Evolutionary conservation across 2,329 filamentous ascomycete species (phyloP).

Genomic region (Septoria petroselini): DNA sequence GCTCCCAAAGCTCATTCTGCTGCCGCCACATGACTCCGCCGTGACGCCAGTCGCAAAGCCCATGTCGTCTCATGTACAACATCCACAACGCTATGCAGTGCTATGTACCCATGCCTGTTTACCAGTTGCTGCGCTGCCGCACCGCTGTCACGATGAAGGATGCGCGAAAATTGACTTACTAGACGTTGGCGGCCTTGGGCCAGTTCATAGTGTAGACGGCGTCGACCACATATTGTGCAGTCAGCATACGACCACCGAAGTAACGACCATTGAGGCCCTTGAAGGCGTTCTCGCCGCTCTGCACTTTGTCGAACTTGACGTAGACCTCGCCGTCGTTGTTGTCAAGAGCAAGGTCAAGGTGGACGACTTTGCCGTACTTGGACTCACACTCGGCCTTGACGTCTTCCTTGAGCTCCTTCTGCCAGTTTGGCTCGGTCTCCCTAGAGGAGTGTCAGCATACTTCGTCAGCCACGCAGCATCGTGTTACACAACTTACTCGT

Average conservation of each 20-base stretch:
- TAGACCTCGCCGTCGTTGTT: constrained; percentile 96
- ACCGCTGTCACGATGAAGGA: background rate
- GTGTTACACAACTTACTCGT: constrained; percentile 65
- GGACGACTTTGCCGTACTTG: constrained; percentile 96
- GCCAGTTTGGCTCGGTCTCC: constrained; percentile 78
- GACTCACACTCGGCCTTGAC: constrained; percentile 87
- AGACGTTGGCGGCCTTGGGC: constrained; percentile 34
- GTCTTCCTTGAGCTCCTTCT: constrained; percentile 91
- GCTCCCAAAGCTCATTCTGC: too few species aligned
- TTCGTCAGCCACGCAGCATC: background rate
- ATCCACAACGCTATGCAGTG: background rate
- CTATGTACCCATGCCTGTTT: background rate
- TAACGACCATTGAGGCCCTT: constrained; percentile 95
- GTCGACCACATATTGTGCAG: constrained; percentile 92
- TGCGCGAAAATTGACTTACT: constrained; percentile 7
- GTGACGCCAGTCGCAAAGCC: too few species aligned
- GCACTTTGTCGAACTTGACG: constrained; percentile 94
- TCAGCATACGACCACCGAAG: constrained; percentile 90
- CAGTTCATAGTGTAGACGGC: constrained; percentile 73
- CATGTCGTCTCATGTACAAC: too few species aligned
- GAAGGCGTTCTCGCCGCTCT: constrained; percentile 94
- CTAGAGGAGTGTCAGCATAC: constrained; percentile 45
- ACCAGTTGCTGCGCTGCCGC: background rate
- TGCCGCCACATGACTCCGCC: too few species aligned
- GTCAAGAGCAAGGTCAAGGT: constrained; percentile 77